Evolutionary conservation across 2,329 filamentous ascomycete genomes (phyloP).

Genomic region (Sporothrix inflata): DNA sequence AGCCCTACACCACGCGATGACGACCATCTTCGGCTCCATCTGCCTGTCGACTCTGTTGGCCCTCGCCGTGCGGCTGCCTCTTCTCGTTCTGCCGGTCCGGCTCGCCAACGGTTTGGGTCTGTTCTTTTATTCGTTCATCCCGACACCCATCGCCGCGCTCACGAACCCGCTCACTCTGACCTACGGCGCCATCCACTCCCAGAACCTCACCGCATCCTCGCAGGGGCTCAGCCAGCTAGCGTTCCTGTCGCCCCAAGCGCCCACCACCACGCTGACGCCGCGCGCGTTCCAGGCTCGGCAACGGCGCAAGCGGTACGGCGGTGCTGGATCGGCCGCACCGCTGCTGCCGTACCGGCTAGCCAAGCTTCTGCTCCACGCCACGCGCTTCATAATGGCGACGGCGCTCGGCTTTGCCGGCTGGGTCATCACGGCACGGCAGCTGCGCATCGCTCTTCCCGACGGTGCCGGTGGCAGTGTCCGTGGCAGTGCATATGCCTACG

Average conservation of each 20-base stretch:
- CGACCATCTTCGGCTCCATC: constrained; percentile 89
- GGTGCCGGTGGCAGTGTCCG: constrained; percentile 54
- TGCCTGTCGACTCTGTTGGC: constrained; percentile 83
- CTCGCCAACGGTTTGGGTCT: constrained; percentile 65
- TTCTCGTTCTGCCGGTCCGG: constrained; percentile 79
- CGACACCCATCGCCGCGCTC: constrained; percentile 80
- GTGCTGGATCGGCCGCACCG: constrained; percentile 47
- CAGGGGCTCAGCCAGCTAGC: constrained; percentile 80
- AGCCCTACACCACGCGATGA: constrained; percentile 77
- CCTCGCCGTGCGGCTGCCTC: constrained; percentile 78
- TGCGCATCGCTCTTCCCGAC: constrained; percentile 63
- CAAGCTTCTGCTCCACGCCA: constrained; percentile 88
- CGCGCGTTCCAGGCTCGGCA: constrained; percentile 47
- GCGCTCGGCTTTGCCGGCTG: constrained; percentile 93
- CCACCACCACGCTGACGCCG: constrained; percentile 72
- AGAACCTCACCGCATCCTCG: constrained; percentile 76
- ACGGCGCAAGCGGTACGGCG: constrained; percentile 33
- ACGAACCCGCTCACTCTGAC: constrained; percentile 92
- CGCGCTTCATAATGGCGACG: constrained; percentile 86
- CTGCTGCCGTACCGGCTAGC: constrained; percentile 88
- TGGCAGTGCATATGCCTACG: constrained; percentile 91
- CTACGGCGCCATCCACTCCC: constrained; percentile 90
- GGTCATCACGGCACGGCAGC: constrained; percentile 85
- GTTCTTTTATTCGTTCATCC: constrained; percentile 71
- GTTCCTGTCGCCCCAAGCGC: constrained; percentile 72